Evolutionary conservation across 1,284 basidiomycete species (phyloP).

Genomic region (Leccinum variabile): DNA sequence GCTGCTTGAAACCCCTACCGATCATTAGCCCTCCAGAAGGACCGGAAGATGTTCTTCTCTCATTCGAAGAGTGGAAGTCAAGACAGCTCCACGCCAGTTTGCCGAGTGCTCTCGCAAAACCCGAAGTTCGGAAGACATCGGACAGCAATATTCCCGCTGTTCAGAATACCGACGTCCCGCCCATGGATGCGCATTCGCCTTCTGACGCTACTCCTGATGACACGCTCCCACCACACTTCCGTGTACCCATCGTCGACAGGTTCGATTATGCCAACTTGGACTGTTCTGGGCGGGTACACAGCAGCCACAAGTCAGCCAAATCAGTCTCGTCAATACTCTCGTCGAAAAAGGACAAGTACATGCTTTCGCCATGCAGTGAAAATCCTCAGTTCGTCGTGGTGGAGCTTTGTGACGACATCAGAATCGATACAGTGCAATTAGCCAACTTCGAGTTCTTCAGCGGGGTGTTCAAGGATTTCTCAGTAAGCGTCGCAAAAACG

Average conservation of each 20-base stretch:
- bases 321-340: constrained; percentile 84
- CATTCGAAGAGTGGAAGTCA: constrained; percentile 91
- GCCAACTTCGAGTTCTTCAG: constrained; percentile 99
- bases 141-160: constrained; percentile 24
- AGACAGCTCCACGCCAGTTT: constrained; percentile 43
- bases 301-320: constrained; percentile 80
- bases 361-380: constrained; percentile 86
- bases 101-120: constrained; percentile 27
- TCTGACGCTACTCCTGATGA: constrained; percentile 18
- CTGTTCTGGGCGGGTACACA: constrained; percentile 91
- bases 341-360: constrained; percentile 92
- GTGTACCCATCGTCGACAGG: constrained; percentile 68
- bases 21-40: constrained; percentile 51
- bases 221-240: constrained; percentile 56
- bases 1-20: constrained; percentile 60
- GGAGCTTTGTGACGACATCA: constrained; percentile 96
- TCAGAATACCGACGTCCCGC: constrained; percentile 10
- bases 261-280: constrained; percentile 96
- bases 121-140: constrained; percentile 31
- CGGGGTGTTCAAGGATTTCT: constrained; percentile 92
- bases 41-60: constrained; percentile 63
- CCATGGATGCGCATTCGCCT: constrained; percentile 3
- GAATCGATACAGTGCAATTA: constrained; percentile 93
- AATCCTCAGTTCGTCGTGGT: constrained; percentile 85
- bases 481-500: constrained; percentile 82